Evolutionary conservation across 352 stramenopile species (phyloP).

Genomic region (Phytophthora pinifolia): DNA sequence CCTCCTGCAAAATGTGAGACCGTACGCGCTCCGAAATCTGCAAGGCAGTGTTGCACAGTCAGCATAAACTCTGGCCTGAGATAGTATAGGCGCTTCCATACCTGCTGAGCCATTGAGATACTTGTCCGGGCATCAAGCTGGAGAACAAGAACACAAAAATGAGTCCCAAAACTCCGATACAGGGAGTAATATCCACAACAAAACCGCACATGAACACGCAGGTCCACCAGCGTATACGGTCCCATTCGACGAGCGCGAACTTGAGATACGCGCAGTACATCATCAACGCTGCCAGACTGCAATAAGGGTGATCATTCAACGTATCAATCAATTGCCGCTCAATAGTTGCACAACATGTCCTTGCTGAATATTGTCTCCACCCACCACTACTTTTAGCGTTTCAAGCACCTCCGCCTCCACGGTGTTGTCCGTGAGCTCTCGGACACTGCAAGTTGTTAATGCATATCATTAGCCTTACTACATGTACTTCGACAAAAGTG

Average conservation of each 20-base stretch:
- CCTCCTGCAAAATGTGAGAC: slow-evolving; percentile 60
- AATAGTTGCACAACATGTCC: background rate
- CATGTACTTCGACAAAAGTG: background rate
- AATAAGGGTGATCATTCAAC: background rate
- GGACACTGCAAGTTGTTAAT: slow-evolving; percentile 42
- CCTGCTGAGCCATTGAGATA: slow-evolving; percentile 85
- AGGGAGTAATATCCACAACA: background rate
- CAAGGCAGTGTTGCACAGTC: slow-evolving; percentile 1
- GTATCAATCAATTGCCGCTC: background rate
- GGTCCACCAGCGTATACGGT: slow-evolving; percentile 83
- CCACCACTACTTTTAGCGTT: slow-evolving; percentile 71
- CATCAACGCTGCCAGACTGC: slow-evolving; percentile 78
- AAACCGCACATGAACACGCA: slow-evolving; percentile 76
- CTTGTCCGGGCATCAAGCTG: slow-evolving; percentile 76
- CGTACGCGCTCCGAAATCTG: slow-evolving; percentile 74
- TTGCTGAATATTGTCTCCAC: background rate
- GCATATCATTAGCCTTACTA: background rate
- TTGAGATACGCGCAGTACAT: slow-evolving; percentile 78
- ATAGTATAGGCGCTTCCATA: slow-evolving; percentile 4
- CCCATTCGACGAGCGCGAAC: slow-evolving; percentile 86
- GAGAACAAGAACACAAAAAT: background rate
- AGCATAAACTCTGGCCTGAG: background rate
- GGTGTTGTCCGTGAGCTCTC: slow-evolving; percentile 84
- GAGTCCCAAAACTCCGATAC: background rate
- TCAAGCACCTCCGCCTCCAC: slow-evolving; percentile 81